Evolutionary conservation across 2,329 filamentous ascomycete species (phyloP), one percentile per base, ranked within the genome.

Genomic region (Sclerotinia minor): DNA sequence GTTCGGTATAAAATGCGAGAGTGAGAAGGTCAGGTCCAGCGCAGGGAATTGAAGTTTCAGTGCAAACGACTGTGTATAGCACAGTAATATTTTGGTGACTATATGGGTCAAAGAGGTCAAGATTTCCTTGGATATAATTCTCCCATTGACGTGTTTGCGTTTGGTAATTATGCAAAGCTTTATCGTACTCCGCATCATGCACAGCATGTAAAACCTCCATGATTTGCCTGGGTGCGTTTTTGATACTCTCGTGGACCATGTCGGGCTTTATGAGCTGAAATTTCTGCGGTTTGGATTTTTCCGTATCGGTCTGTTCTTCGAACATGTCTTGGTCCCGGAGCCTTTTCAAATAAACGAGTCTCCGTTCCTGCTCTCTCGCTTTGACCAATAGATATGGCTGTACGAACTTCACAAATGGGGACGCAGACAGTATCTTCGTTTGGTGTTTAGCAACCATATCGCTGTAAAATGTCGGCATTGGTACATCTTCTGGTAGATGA

Each of bases 61-160:
- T 97, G 77, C 94, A 98, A 63, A 97, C 94, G 32, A 95, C 87
- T 21, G 94, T 98, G 79, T 96, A 96, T 11, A 99, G 81, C 2
- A 98, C 92, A 15, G 96, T 92, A 69, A 99, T 97, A 75, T 95
- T 97, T 75, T 99, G 95, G 76, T 99, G 96, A 0, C 92, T 91
- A 76, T 93, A 95, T 0, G 96, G 95, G 76, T 99, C 93, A 73
- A 97, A 99, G 1, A 98, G 84, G 75, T 96, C 91, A 44, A 91
- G 82, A 72, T 95, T 96, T 19, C 92, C 92, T 63, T 94, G 89
- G 29, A 97, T 89, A 75, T 97, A 97, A 38, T 92, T 92, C 77
- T 99, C 95, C 95, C 95, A 99, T 73, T 97, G 94, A 41, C 92
- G 87, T 67, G 93, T 97, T 77, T 98, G 94, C 0, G 92, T 97